Base-by-base conservation (phyloP, 495 filamentous ascomycete species). In the Immersiella caudata region DNA sequence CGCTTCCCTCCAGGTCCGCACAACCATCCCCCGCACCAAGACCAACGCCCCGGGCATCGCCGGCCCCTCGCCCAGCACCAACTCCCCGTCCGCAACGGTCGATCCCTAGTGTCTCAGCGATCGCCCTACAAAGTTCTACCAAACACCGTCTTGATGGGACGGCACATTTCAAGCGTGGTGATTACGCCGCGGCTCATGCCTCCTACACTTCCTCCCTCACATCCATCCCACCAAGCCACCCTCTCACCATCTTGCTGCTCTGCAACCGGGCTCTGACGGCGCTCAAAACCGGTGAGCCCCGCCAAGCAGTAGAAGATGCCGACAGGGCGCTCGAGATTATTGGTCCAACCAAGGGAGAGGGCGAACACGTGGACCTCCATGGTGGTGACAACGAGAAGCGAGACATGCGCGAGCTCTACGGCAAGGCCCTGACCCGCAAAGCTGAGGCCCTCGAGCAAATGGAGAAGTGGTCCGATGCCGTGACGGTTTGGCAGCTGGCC, bases 391-490 rank as follows among this genome's bases (percentile, higher is more conserved):
- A 89, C 66, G 84, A 89, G 20, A 83, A 84, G 27, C 96, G 97
- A 67, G 89, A 92, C 52, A 97, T 99, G 94, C 89, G 85, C 55
- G 92, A 94, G 49, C 92, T 96, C 74, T 98, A 88, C 76, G 92
- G 91, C 58, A 98, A 97, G 78, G 94, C 93, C 0, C 82, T 97
- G 51, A 93, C 89, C 77, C 90, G 96, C 64, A 97, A 97, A 81
- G 95, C 96, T 16, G 96, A 98, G 76, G 94, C 91, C 1, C 83
- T 98, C 29, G 95, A 99, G 79, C 91, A 97, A 71, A 88, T 99
- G 73, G 95, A 99, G 80, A 91, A 90, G 74, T 99, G 95, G 94
- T 74, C 78, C 1, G 94, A 97, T 29, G 96, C 95, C 3, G 88
- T 85, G 0, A 81, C 85, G 21, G 85, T 89, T 0, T 99, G 95